phyloP scores from a whole-genome alignment of 768 basidiomycete genomes.

The Terana coerulea region DNA sequence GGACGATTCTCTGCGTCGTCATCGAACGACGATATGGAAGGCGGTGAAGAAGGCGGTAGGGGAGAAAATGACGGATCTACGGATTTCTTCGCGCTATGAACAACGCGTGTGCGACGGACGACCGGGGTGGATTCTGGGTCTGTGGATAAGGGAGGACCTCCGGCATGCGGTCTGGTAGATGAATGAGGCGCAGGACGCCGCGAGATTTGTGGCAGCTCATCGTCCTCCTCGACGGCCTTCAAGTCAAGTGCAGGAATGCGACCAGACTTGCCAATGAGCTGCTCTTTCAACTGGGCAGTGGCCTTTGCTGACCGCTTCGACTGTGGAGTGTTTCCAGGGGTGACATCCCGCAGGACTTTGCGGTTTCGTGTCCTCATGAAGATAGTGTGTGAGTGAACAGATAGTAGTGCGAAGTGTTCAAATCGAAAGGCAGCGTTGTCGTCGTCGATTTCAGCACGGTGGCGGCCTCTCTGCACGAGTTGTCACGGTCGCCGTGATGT shows the following conservation, averaged over 20 bases:
- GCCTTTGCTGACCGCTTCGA: constrained; percentile 7
- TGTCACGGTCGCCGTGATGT: background rate
- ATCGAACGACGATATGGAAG: constrained; percentile 14
- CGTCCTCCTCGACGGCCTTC: background rate
- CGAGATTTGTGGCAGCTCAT: background rate
- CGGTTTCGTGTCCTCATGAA: constrained; percentile 9
- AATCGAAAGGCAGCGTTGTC: background rate
- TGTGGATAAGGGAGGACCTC: background rate
- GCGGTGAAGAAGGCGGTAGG: constrained; percentile 25
- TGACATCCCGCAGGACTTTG: constrained; percentile 21
- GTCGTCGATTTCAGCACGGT: no score
- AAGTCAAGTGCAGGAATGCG: constrained; percentile 15
- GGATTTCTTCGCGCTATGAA: background rate
- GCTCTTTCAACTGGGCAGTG: background rate
- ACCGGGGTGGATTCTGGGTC: constrained; percentile 6
- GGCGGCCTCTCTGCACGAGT: background rate
- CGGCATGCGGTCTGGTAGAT: background rate
- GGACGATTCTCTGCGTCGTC: constrained; percentile 1
- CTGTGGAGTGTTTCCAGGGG: constrained; percentile 24
- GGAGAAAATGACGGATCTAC: constrained; percentile 16
- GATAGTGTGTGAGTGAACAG: background rate
- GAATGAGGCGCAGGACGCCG: background rate
- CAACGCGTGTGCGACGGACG: background rate
- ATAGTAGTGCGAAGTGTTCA: background rate
- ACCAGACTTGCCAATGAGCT: background rate